Base-by-base conservation (phyloP, 352 stramenopile species). In the Achlya hypogyna region DNA sequence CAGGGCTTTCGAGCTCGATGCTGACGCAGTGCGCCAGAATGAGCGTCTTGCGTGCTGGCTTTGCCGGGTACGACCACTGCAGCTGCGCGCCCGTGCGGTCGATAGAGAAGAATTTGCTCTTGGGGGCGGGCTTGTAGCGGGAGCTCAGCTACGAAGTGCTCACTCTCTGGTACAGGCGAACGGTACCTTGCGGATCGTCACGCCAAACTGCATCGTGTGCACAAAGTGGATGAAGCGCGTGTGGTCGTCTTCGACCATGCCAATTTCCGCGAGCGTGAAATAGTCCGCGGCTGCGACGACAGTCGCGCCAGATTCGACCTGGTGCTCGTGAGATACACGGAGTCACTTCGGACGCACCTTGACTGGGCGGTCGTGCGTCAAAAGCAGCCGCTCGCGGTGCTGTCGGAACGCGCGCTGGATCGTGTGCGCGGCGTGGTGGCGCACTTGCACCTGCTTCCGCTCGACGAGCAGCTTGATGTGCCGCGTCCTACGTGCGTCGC, bases 211-310 rank as follows among this genome's bases (percentile, higher is more conserved):
- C 73, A 90, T 78, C 18, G 78, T 86, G 51, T 78, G 73, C 18
- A 89, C 70, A 45, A 89, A 86, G 51, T 88, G 78, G 9, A 78
- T 79, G 32, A 87, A 71, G 1, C 75, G 75, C 31, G 77, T 67
- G 23, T 69, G 71, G 20, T 68, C 29, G 34, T 84, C 75, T 1
- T 73, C 66, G 25, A 89, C 74, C 47, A 88, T 47, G 0, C 73
- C 75, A 23, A 90, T 75, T 62, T 90, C 81, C 49, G 84, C 78
- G 0, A 90, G 74, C 28, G 79, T 82, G 25, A 86, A 75, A 66
- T 84, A 84, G 63, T 88, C 81, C 3, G 78, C 75, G 18, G 82
- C 73, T 0, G 73, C 74, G 1, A 71, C 76, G 23, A 82, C 71
- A 4, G 78, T 75, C 10, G 84, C 76, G 6, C 71, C 78, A 10